phyloP scores from a whole-genome alignment of 306 rosid species.

The Purshia tridentata region DNA sequence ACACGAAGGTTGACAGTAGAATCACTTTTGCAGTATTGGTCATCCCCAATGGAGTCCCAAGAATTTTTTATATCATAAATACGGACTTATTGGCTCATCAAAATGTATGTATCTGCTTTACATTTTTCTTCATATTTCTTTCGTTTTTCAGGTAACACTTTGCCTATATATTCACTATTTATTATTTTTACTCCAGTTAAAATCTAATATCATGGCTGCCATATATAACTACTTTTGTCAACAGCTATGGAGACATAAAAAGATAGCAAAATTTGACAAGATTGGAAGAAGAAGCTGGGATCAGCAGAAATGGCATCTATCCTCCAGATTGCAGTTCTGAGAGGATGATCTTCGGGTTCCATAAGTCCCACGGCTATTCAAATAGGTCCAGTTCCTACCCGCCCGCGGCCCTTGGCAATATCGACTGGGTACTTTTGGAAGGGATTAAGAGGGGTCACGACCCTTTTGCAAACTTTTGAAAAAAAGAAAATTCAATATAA shows the following conservation, averaged over 20 bases:
- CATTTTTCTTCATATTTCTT: background rate
- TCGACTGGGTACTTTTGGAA: too few species aligned
- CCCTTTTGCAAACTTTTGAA: too few species aligned
- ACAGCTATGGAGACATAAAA: background rate
- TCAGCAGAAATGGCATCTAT: too few species aligned
- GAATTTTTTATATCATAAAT: constrained; percentile 48
- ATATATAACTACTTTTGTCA: background rate
- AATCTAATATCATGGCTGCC: background rate
- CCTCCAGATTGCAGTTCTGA: too few species aligned
- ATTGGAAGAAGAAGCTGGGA: too few species aligned
- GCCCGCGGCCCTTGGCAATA: too few species aligned
- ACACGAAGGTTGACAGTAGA: constrained; percentile 92
- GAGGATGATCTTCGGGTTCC: too few species aligned
- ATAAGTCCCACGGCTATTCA: too few species aligned
- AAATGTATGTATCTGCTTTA: background rate
- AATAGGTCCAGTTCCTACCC: too few species aligned
- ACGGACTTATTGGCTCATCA: background rate
- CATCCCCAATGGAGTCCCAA: constrained; percentile 83
- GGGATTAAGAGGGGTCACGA: too few species aligned
- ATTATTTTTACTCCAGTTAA: background rate
- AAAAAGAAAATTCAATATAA: too few species aligned
- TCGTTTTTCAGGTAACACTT: background rate
- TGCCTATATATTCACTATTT: background rate
- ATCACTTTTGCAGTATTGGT: constrained; percentile 81
- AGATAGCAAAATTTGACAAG: too few species aligned